Conservation (phyloP, 2,329 filamentous ascomycete species). For the Colletotrichum sp. region DNA sequence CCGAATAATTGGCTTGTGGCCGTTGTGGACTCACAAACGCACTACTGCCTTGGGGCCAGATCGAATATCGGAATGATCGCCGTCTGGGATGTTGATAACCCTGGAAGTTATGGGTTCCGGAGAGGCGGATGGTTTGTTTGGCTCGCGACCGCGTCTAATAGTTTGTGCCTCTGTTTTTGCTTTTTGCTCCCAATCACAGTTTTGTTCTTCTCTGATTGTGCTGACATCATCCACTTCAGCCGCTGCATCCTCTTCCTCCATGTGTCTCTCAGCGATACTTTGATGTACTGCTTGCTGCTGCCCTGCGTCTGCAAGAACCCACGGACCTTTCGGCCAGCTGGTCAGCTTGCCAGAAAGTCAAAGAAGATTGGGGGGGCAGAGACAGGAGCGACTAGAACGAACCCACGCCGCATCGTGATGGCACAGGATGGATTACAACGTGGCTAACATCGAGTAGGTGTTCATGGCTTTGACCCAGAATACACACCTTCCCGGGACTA, state of each 20-base stretch:
- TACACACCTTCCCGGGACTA: constrained; percentile 8
- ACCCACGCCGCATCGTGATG: constrained; percentile 8
- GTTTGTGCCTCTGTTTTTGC: constrained; percentile 8
- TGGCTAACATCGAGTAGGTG: constrained; percentile 12
- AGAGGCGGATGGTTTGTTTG: not conserved
- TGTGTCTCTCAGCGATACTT: not conserved
- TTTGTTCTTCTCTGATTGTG: constrained; percentile 9
- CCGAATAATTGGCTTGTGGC: not conserved
- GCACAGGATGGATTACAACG: constrained; percentile 14
- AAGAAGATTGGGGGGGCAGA: constrained; percentile 15
- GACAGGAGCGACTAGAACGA: constrained; percentile 16
- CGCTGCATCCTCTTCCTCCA: constrained; percentile 3
- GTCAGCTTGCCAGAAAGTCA: constrained; percentile 1
- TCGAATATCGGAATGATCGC: constrained; percentile 1
- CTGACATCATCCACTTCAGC: constrained; percentile 19
- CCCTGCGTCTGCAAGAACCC: not conserved
- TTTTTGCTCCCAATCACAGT: not conserved
- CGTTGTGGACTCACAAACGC: constrained; percentile 4
- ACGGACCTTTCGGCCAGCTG: constrained; percentile 5
- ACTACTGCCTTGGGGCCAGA: not conserved
- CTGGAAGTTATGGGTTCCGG: not conserved
- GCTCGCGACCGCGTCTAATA: constrained; percentile 14
- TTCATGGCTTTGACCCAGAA: constrained; percentile 18
- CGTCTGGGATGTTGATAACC: not conserved
- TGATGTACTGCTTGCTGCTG: not conserved